Conservation (phyloP, 257 asterid genomes). For the Avicennia marina region DNA sequence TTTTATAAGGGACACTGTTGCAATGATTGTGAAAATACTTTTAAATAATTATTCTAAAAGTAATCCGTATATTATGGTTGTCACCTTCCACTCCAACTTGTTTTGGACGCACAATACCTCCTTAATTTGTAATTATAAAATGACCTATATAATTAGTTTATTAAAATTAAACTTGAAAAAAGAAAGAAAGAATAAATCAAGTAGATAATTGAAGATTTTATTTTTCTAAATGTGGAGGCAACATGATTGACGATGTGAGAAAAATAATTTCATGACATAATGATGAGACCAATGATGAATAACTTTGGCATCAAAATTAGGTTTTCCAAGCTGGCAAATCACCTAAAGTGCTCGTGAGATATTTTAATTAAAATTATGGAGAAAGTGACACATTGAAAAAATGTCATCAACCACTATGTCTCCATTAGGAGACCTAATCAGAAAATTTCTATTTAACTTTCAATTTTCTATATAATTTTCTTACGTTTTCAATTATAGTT, state of each 20-base stretch:
- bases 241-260: background rate
- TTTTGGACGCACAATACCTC: too few species aligned
- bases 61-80: background rate
- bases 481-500: background rate
- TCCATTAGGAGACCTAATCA: constrained; percentile 17
- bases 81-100: constrained; percentile 10
- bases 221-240: too few species aligned
- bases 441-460: too few species aligned
- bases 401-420: constrained; percentile 44
- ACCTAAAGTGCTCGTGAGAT: constrained; percentile 19
- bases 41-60: constrained; percentile 19
- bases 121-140: too few species aligned
- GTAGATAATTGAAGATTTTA: too few species aligned
- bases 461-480: constrained; percentile 8
- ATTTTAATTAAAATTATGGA: constrained; percentile 1
- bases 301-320: constrained; percentile 22
- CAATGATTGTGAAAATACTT: constrained; percentile 21
- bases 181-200: too few species aligned
- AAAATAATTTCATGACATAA: constrained; percentile 25
- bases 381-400: constrained; percentile 31
- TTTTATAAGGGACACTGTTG: too few species aligned
- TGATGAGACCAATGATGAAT: constrained; percentile 30
- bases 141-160: too few species aligned
- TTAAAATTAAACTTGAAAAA: too few species aligned
- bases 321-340: constrained; percentile 40